Conservation (phyloP, 495 filamentous ascomycete genomes). For the Lasiosphaeris hirsuta region DNA sequence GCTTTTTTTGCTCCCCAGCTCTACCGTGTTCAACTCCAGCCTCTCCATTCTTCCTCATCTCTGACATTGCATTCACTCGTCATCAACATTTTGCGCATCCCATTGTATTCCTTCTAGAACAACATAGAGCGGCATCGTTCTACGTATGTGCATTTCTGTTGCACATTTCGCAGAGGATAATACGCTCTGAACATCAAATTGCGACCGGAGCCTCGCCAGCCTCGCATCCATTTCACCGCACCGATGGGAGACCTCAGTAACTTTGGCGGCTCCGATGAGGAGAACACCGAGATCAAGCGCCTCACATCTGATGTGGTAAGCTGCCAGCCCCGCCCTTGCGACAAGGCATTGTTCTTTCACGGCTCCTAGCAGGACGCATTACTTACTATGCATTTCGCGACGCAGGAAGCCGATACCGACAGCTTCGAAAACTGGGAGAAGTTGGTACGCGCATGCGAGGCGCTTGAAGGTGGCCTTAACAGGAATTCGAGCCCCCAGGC, state of each 20-base stretch:
- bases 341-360: neutral
- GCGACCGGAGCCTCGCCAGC: slow-evolving; percentile 5
- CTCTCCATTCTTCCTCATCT: neutral
- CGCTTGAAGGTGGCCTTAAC: slow-evolving; percentile 88
- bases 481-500: slow-evolving; percentile 95
- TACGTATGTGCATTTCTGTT: too few relatives aligned
- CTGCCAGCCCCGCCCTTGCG: slow-evolving; percentile 9
- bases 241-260: slow-evolving; percentile 49
- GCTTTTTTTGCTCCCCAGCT: neutral
- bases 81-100: neutral
- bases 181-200: neutral
- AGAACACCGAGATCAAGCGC: slow-evolving; percentile 79
- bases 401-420: slow-evolving; percentile 71
- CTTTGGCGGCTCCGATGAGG: slow-evolving; percentile 77
- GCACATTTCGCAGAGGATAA: neutral
- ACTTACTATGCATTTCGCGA: slow-evolving; percentile 8
- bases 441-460: slow-evolving; percentile 76
- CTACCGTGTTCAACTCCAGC: neutral
- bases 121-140: too few relatives aligned
- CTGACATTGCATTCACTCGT: neutral
- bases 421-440: slow-evolving; percentile 96
- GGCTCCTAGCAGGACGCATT: neutral
- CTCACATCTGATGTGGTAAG: slow-evolving; percentile 75
- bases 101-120: neutral
- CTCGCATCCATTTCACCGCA: neutral